Evolutionary conservation across 2,329 filamentous ascomycete genomes (phyloP), one percentile per base, ranked within the genome.

Genomic region (Neofusicoccum laricinum): DNA sequence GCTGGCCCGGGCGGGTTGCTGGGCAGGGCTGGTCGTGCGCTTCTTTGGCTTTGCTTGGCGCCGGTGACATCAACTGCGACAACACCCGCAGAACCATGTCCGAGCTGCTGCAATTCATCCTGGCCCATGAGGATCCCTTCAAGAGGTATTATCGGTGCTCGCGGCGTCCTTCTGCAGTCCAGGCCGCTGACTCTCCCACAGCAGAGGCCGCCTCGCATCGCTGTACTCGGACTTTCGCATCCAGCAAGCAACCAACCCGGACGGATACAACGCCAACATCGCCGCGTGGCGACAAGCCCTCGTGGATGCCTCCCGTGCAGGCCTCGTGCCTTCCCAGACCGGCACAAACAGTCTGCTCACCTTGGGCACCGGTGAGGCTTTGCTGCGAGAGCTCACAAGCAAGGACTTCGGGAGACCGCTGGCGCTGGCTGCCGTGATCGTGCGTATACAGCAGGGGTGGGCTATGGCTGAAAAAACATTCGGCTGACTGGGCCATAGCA

Each of bases 201-300:
- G 75, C 68, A 92, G 89, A 79, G 85, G 88, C 67, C 90, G 93
- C 57, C 84, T 97, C 12, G 88, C 91, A 12, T 93, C 92, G 4
- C 87, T 97, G 50, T 97, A 96, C 79, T 93, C 92, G 53, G 93
- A 97, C 75, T 96, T 97, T 73, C 83, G 87, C 41, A 78, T 86
- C 4, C 92, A 94, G 69, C 85, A 85, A 70, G 86, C 85, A 43
- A 86, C 90, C 21, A 96, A 97, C 73, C 91, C 92, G 1, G 92
- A 96, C 75, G 92, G 92, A 71, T 97, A 92, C 79, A 80, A 83
- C 19, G 91, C 92, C 48, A 97, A 97, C 75, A 82, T 92, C 46
- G 79, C 84, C 6, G 91, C 92, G 61, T 97, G 93, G 93, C 87
- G 89, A 65, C 85, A 85, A 43, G 92, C 88, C 2, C 83, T 97